These are phyloP conservation scores for Ilex aquifolium DNA, from an alignment of 257 asterid species.

Conservation along the genomic window DNA sequence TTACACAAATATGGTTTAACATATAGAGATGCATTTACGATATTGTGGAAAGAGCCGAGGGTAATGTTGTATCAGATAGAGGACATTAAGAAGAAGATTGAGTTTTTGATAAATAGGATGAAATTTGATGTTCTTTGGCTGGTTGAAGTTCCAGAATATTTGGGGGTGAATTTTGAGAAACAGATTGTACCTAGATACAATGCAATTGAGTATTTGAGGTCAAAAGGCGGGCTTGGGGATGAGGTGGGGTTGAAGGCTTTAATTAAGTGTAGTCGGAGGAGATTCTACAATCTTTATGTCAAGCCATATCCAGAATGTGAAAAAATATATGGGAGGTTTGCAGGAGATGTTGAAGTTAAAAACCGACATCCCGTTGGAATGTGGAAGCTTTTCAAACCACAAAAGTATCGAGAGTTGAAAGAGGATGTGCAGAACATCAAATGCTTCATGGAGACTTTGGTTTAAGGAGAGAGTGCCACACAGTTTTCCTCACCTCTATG, in stretches of 20 bases:
- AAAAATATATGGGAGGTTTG: slow-evolving; percentile 62
- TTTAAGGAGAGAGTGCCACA: slow-evolving; percentile 8
- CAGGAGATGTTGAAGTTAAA: slow-evolving; percentile 21
- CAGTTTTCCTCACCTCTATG: too few species aligned
- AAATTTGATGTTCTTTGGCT: slow-evolving; percentile 46
- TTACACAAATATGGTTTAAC: slow-evolving; percentile 58
- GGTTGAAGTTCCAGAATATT: slow-evolving; percentile 65
- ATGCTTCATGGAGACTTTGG: slow-evolving; percentile 40
- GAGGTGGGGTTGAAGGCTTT: slow-evolving; percentile 54
- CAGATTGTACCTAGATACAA: slow-evolving; percentile 70
- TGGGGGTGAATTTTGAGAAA: slow-evolving; percentile 71
- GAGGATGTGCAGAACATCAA: slow-evolving; percentile 51
- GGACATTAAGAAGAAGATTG: slow-evolving; percentile 61
- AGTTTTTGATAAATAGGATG: slow-evolving; percentile 51
- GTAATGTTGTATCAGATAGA: slow-evolving; percentile 40
- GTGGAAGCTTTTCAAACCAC: slow-evolving; percentile 87
- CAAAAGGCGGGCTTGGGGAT: slow-evolving; percentile 61
- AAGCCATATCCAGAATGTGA: slow-evolving; percentile 95
- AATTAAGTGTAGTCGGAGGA: slow-evolving; percentile 66
- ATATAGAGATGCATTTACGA: slow-evolving; percentile 59
- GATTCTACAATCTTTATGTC: slow-evolving; percentile 76
- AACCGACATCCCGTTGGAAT: slow-evolving; percentile 61
- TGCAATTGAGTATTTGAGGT: slow-evolving; percentile 58
- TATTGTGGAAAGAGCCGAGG: slow-evolving; percentile 88
- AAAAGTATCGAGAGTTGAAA: slow-evolving; percentile 26